phyloP scores from a whole-genome alignment of 2,329 filamentous ascomycete genomes.

The Fusarium domesticum region DNA sequence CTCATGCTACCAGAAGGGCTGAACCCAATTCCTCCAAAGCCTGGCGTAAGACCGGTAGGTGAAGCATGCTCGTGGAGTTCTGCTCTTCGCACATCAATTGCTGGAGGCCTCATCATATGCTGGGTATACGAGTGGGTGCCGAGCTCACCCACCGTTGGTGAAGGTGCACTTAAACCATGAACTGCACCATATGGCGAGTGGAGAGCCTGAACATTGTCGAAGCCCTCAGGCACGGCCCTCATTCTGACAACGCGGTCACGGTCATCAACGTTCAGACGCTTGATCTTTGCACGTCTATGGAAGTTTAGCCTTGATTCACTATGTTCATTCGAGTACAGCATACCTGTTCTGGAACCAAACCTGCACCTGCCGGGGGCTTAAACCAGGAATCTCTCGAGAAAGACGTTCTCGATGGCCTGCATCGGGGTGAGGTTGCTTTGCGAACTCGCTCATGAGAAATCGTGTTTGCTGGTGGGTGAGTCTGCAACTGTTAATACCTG shows the following conservation, averaged over 20 bases:
- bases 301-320: conserved; percentile 12
- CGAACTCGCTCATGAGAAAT: conserved; percentile 95
- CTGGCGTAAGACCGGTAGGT: conserved; percentile 63
- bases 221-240: conserved; percentile 67
- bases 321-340: conserved; percentile 23
- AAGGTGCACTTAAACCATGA: conserved; percentile 47
- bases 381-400: conserved; percentile 83
- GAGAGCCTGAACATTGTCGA: conserved; percentile 66
- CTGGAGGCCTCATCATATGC: conserved; percentile 64
- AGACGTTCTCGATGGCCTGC: conserved; percentile 84
- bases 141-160: conserved; percentile 50
- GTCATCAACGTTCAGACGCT: conserved; percentile 67
- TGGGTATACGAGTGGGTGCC: conserved; percentile 50
- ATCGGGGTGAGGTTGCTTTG: conserved; percentile 90
- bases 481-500: conserved; percentile 49
- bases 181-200: conserved; percentile 66
- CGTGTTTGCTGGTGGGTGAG: conserved; percentile 96
- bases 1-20: conserved; percentile 50
- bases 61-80: conserved; percentile 66
- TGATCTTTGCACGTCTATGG: conserved; percentile 65
- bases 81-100: conserved; percentile 64
- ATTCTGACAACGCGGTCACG: conserved; percentile 70
- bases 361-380: conserved; percentile 90
- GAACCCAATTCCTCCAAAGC: conserved; percentile 65
- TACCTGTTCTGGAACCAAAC: conserved; percentile 99